These are phyloP conservation scores for Neoascochyta sp. DNA, from an alignment of 2,329 filamentous ascomycete genomes.

Conservation along the genomic window DNA sequence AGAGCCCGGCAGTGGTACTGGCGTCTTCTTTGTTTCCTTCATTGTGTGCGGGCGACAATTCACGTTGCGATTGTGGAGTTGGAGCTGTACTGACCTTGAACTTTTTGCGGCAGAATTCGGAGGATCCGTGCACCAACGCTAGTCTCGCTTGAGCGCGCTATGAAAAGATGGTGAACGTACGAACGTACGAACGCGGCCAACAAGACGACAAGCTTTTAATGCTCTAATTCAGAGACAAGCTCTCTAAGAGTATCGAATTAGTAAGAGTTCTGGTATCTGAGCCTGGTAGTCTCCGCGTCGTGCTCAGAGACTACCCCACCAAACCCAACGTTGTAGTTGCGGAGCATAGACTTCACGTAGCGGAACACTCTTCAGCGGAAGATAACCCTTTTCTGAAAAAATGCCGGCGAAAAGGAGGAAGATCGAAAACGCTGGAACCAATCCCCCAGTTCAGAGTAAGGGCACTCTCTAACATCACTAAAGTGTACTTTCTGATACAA, in stretches of 20 bases:
- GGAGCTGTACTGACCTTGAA: slow-evolving; percentile 21
- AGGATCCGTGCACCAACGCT: slow-evolving; percentile 16
- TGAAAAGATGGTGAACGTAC: slow-evolving; percentile 13
- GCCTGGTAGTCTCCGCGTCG: no score
- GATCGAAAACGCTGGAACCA: slow-evolving; percentile 6
- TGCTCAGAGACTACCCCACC: no score
- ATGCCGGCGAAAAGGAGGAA: slow-evolving; percentile 36
- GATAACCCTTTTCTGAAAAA: no score
- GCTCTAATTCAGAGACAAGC: no score
- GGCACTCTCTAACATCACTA: slow-evolving; percentile 1
- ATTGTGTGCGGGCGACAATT: slow-evolving; percentile 19
- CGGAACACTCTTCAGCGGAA: no score
- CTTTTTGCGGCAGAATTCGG: slow-evolving; percentile 29
- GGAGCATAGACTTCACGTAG: no score
- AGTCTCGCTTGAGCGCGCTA: slow-evolving; percentile 14
- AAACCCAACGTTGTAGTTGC: no score
- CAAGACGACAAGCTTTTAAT: no score
- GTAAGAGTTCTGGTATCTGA: no score
- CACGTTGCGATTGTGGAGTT: slow-evolving; percentile 10
- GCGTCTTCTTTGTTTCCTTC: slow-evolving; percentile 35
- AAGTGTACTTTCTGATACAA: no score
- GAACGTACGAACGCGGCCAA: neutral
- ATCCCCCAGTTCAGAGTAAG: slow-evolving; percentile 9
- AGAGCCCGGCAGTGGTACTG: slow-evolving; percentile 32
- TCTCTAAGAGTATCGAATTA: no score